A percentile compares a stretch with the other conserved stretches of the same genome.
These are phyloP conservation scores for Domatiomyces globalis DNA, from an alignment of 2,329 filamentous ascomycete species.

Conservation along the genomic window DNA sequence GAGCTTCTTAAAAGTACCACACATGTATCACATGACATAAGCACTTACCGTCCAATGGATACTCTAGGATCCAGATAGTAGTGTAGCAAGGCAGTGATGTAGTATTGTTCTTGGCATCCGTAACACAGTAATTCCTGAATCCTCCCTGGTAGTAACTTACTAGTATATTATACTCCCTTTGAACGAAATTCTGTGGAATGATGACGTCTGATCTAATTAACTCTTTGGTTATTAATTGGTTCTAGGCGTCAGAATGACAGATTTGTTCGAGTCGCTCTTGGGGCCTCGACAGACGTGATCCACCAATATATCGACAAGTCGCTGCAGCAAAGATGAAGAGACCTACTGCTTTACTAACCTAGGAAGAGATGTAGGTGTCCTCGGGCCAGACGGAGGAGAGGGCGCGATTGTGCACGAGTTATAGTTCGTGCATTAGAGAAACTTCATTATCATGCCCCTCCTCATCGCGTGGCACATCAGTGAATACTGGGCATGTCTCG, in stretches of 20 bases:
- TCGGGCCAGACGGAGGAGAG: neutral
- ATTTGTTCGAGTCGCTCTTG: neutral
- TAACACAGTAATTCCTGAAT: too few species aligned
- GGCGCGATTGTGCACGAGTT: neutral
- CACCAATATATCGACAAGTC: neutral
- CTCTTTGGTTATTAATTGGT: neutral
- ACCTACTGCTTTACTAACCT: neutral
- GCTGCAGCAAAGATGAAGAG: neutral
- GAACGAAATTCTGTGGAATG: neutral
- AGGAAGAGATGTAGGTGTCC: neutral
- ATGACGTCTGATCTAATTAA: neutral
- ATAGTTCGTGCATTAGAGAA: neutral
- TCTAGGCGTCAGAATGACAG: neutral
- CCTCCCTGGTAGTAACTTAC: too few species aligned
- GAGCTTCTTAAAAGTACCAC: neutral
- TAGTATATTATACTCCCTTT: neutral
- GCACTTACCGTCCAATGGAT: neutral
- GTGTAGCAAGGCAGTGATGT: too few species aligned
- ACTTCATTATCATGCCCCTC: neutral
- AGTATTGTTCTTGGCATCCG: too few species aligned
- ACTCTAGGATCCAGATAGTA: too few species aligned
- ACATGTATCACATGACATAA: neutral
- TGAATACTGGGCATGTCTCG: neutral
- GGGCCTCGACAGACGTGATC: neutral
- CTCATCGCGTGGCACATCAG: neutral